Conservation (phyloP, 345 rosid genomes). For the Camelina hispida region DNA sequence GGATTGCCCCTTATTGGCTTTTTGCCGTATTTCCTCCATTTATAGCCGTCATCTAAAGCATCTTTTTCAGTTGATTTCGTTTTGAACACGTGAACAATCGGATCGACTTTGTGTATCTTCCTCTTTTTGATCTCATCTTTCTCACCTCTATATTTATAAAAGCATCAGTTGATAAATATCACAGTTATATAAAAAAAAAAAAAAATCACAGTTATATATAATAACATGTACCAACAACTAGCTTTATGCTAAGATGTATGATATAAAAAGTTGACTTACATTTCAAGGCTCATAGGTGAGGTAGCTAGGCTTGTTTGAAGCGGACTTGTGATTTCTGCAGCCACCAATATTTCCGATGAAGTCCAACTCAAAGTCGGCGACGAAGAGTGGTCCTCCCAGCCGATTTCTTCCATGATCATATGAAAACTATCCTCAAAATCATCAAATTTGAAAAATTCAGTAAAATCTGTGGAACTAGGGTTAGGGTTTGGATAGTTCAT, state of each 20-base stretch:
- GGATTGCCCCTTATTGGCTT: slow-evolving; percentile 49
- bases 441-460: slow-evolving; percentile 28
- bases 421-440: slow-evolving; percentile 21
- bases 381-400: slow-evolving; percentile 35
- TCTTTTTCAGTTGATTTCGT: slow-evolving; percentile 27
- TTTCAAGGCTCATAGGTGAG: slow-evolving; percentile 37
- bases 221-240: slow-evolving; percentile 11
- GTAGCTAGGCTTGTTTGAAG: slow-evolving; percentile 31
- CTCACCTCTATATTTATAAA: slow-evolving; percentile 22
- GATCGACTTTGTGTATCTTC: slow-evolving; percentile 32
- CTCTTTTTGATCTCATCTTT: slow-evolving; percentile 40
- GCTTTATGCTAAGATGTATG: not conserved
- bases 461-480: slow-evolving; percentile 36
- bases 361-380: slow-evolving; percentile 38
- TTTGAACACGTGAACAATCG: slow-evolving; percentile 32
- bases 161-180: slow-evolving; percentile 6
- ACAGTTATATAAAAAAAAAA: not conserved
- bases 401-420: slow-evolving; percentile 35
- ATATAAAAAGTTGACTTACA: slow-evolving; percentile 24
- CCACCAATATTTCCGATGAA: slow-evolving; percentile 37
- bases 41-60: slow-evolving; percentile 52
- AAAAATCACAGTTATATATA: not conserved
- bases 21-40: slow-evolving; percentile 61
- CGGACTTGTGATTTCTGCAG: slow-evolving; percentile 38
- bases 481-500: slow-evolving; percentile 46